phyloP scores from a whole-genome alignment of 352 stramenopile species.

The Phytopythium chamaehyphon region DNA sequence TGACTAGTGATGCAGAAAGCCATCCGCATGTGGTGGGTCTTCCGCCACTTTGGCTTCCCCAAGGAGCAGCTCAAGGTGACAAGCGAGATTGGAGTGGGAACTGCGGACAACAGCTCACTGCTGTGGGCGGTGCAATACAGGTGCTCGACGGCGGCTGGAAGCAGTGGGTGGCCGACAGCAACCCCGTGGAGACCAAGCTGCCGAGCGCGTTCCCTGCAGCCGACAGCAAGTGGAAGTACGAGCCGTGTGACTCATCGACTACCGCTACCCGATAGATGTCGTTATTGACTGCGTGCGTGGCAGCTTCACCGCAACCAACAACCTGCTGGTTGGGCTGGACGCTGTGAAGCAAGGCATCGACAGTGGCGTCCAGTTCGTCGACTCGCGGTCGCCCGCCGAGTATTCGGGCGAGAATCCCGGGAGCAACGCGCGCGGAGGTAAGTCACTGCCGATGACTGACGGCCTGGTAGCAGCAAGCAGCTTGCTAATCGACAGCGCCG shows the following conservation, averaged over 20 bases:
- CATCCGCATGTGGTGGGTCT: constrained; percentile 78
- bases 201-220: constrained; percentile 1
- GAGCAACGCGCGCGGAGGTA: constrained; percentile 21
- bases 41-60: constrained; percentile 68
- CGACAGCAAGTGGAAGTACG: constrained; percentile 1
- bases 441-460: background rate
- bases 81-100: background rate
- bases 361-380: constrained; percentile 29
- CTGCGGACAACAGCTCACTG: background rate
- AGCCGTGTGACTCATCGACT: background rate
- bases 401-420: constrained; percentile 21
- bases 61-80: constrained; percentile 66
- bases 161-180: constrained; percentile 50
- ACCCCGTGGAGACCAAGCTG: constrained; percentile 29
- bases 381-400: constrained; percentile 25
- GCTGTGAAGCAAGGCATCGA: constrained; percentile 27
- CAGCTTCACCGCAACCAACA: constrained; percentile 6
- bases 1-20: constrained; percentile 30
- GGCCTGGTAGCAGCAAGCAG: background rate
- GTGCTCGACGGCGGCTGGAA: constrained; percentile 71
- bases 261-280: too few relatives aligned
- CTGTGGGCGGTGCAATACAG: constrained; percentile 10
- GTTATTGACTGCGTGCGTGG: background rate
- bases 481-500: background rate
- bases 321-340: constrained; percentile 25